phyloP scores from a whole-genome alignment of 2,329 filamentous ascomycete species.

The Fusarium sp. region DNA sequence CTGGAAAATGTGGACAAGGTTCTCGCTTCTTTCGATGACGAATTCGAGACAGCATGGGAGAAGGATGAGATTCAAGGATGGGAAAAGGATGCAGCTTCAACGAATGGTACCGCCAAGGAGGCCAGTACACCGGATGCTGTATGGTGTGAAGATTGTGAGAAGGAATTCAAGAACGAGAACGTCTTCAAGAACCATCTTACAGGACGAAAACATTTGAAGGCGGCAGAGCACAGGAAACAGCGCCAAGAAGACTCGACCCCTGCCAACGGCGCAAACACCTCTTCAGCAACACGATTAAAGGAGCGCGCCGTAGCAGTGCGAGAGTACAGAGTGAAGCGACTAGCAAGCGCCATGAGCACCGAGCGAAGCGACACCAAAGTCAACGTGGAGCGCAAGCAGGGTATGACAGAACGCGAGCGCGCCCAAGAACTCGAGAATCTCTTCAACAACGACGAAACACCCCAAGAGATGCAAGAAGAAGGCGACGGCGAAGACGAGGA shows the following conservation, averaged over 20 bases:
- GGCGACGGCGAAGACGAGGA: slow-evolving; percentile 78
- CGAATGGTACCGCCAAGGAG: slow-evolving; percentile 47
- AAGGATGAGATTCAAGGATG: slow-evolving; percentile 84
- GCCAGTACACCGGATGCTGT: slow-evolving; percentile 69
- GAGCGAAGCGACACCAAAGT: slow-evolving; percentile 90
- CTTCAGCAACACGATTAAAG: slow-evolving; percentile 72
- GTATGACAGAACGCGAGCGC: slow-evolving; percentile 96
- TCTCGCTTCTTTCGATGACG: slow-evolving; percentile 79
- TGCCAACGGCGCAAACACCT: slow-evolving; percentile 47
- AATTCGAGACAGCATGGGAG: slow-evolving; percentile 87
- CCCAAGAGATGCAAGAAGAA: slow-evolving; percentile 57
- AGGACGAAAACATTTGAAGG: slow-evolving; percentile 93
- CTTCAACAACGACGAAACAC: slow-evolving; percentile 61
- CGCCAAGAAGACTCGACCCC: slow-evolving; percentile 55
- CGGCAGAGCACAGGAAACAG: slow-evolving; percentile 73
- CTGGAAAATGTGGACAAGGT: slow-evolving; percentile 87
- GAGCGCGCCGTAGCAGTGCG: slow-evolving; percentile 91
- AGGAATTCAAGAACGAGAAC: slow-evolving; percentile 94
- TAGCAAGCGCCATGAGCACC: slow-evolving; percentile 84
- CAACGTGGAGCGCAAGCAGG: slow-evolving; percentile 95
- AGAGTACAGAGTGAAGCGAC: slow-evolving; percentile 83
- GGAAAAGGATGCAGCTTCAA: slow-evolving; percentile 66
- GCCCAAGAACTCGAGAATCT: slow-evolving; percentile 93
- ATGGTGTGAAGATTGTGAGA: slow-evolving; percentile 93
- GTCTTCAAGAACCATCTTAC: slow-evolving; percentile 90